Conservation (phyloP, 2,329 filamentous ascomycete species). For the Botrytis fabae region DNA sequence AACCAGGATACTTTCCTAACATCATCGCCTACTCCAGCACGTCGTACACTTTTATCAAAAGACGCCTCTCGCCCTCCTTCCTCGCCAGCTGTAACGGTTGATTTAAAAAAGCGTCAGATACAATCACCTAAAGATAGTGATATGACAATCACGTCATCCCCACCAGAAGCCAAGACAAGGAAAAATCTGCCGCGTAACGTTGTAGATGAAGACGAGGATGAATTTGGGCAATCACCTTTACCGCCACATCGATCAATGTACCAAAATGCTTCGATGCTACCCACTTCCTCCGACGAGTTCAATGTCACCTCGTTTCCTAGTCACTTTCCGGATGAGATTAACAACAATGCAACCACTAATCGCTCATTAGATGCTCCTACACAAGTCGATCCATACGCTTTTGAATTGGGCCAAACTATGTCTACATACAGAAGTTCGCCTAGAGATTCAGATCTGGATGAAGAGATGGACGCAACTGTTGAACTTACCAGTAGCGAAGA, state of each 20-base stretch:
- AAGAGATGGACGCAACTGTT: slow-evolving; percentile 10
- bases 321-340: neutral
- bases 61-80: slow-evolving; percentile 57
- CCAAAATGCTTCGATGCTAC: neutral
- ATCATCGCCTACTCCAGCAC: slow-evolving; percentile 57
- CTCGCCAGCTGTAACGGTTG: slow-evolving; percentile 48
- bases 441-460: neutral
- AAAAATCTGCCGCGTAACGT: neutral
- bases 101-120: neutral
- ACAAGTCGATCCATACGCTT: slow-evolving; percentile 30
- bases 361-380: slow-evolving; percentile 29
- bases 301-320: slow-evolving; percentile 33
- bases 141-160: slow-evolving; percentile 45
- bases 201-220: neutral
- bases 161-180: slow-evolving; percentile 25
- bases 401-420: slow-evolving; percentile 25
- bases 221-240: neutral
- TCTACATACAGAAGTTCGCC: slow-evolving; percentile 29
- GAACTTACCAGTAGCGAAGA: slow-evolving; percentile 21
- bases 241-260: neutral
- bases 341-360: neutral
- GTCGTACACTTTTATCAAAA: slow-evolving; percentile 51
- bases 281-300: slow-evolving; percentile 36
- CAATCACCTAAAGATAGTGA: slow-evolving; percentile 29
- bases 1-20: slow-evolving; percentile 45